Evolutionary conservation across 495 filamentous ascomycete species (phyloP).

Genomic region (Lasiosphaeris hirsuta): DNA sequence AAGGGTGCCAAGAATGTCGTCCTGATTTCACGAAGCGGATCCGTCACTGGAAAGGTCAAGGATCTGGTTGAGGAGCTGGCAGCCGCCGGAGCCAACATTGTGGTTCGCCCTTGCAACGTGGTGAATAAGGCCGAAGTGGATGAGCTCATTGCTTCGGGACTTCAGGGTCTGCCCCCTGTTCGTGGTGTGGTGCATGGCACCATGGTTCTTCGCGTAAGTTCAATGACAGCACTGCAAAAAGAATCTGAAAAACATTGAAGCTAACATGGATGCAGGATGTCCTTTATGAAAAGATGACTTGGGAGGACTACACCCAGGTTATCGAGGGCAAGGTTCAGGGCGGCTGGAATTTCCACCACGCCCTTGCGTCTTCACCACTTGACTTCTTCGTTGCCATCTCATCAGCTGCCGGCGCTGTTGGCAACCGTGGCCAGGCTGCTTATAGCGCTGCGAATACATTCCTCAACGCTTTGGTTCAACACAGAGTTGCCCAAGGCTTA

Average conservation of each 20-base stretch:
- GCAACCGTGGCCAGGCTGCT: constrained; percentile 58
- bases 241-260: background rate
- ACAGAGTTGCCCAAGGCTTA: constrained; percentile 43
- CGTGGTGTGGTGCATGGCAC: constrained; percentile 49
- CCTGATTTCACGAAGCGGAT: constrained; percentile 55
- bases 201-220: constrained; percentile 54
- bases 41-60: constrained; percentile 37
- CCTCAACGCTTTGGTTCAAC: constrained; percentile 51
- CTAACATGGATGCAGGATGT: constrained; percentile 42
- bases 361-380: constrained; percentile 44
- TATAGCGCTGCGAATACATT: constrained; percentile 65
- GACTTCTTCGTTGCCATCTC: constrained; percentile 69
- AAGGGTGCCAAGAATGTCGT: constrained; percentile 58
- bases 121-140: constrained; percentile 36
- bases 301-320: constrained; percentile 45
- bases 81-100: constrained; percentile 34
- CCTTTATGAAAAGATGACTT: constrained; percentile 54
- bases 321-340: constrained; percentile 55
- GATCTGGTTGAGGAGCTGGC: constrained; percentile 45
- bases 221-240: constrained; percentile 15
- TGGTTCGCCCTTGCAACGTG: constrained; percentile 43
- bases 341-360: constrained; percentile 56
- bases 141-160: constrained; percentile 32
- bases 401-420: constrained; percentile 58
- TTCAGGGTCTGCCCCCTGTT: constrained; percentile 40